Conservation (phyloP, 805 yeast genomes). For the Saccharomycodes ludwigii region DNA sequence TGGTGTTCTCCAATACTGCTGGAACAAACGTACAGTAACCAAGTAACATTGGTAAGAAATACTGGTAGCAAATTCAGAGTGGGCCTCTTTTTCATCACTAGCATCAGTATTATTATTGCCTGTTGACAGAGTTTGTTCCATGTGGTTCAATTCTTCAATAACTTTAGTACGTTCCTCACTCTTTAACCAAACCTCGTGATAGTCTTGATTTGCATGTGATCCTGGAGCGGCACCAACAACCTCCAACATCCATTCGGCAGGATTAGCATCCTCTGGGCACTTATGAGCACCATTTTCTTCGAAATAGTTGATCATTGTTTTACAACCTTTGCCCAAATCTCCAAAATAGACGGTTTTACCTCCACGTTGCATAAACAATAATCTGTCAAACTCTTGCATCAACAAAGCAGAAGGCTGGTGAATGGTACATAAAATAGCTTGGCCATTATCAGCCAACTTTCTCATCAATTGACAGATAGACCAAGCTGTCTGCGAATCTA, state of each 20-base stretch:
- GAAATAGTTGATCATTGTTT: slow-evolving; percentile 43
- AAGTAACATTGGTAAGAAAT: slow-evolving; percentile 21
- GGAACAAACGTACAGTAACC: slow-evolving; percentile 28
- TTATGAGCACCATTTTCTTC: slow-evolving; percentile 55
- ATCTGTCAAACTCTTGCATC: slow-evolving; percentile 48
- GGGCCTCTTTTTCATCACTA: slow-evolving; percentile 10
- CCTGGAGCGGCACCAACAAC: slow-evolving; percentile 70
- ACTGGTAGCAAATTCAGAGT: slow-evolving; percentile 14
- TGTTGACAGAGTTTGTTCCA: slow-evolving; percentile 34
- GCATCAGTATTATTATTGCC: slow-evolving; percentile 8
- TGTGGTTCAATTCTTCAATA: slow-evolving; percentile 30
- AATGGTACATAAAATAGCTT: slow-evolving; percentile 58
- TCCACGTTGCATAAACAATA: slow-evolving; percentile 50
- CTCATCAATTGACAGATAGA: slow-evolving; percentile 45
- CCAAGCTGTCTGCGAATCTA: slow-evolving; percentile 50
- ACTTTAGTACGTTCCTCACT: slow-evolving; percentile 27
- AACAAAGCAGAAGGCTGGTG: slow-evolving; percentile 59
- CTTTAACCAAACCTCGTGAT: slow-evolving; percentile 42
- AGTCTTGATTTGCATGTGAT: slow-evolving; percentile 38
- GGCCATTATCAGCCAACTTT: slow-evolving; percentile 48
- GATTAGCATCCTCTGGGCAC: slow-evolving; percentile 43
- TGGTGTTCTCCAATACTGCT: slow-evolving; percentile 34
- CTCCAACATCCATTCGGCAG: slow-evolving; percentile 59
- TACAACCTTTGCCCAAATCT: slow-evolving; percentile 45
- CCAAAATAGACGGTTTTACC: slow-evolving; percentile 67